phyloP scores from a whole-genome alignment of 2,329 filamentous ascomycete species.

The Ilyonectria destructans region DNA sequence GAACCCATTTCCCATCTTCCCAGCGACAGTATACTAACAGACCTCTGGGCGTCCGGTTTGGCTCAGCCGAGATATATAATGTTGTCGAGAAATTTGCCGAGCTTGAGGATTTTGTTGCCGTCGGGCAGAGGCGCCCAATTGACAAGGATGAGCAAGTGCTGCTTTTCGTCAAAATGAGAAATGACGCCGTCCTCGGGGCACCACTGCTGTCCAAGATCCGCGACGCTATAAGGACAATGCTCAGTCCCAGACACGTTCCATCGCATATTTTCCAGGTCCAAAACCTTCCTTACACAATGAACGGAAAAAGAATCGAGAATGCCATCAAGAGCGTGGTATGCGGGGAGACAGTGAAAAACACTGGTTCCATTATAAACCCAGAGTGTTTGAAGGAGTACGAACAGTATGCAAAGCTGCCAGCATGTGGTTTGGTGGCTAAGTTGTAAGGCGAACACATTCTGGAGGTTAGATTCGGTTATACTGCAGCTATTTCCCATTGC shows the following conservation, averaged over 20 bases:
- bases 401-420: neutral
- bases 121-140: neutral
- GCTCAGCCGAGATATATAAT: neutral
- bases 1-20: neutral
- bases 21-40: neutral
- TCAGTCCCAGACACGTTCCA: neutral
- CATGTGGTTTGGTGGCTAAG: neutral
- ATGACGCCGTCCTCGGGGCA: neutral
- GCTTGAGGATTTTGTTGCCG: neutral
- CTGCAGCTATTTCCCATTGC: too few species aligned
- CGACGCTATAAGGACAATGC: neutral
- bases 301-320: neutral
- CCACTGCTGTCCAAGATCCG: neutral
- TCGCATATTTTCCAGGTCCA: neutral
- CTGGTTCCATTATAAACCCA: neutral
- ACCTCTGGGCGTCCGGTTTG: neutral
- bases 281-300: neutral
- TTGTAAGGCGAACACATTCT: neutral
- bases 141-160: neutral
- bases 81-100: neutral
- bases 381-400: neutral
- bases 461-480: too few species aligned
- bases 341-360: neutral
- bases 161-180: neutral
- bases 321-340: neutral